Evolutionary conservation across 2,329 filamentous ascomycete genomes (phyloP), one percentile per base, ranked within the genome.

Genomic region (Verticillium dahliae): DNA sequence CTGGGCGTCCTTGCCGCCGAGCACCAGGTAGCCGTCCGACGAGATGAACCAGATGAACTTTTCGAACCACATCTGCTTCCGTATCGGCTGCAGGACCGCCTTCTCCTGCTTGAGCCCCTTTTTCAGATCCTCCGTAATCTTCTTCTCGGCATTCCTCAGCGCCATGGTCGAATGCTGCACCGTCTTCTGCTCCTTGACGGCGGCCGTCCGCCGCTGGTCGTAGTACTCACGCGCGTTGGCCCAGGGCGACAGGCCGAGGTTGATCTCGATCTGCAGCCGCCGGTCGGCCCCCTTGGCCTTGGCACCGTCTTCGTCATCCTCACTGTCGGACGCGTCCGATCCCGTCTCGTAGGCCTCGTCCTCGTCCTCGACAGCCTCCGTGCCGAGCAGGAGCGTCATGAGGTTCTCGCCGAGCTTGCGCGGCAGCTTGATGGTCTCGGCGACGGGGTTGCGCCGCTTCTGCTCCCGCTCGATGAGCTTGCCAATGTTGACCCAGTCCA

Each of bases 31-130:
- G 4, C 94, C 93, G 70, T 99, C 95, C 0, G 92, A 96, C 0
- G 93, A 97, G 67, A 98, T 85, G 76, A 99, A 99, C 83, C 92
- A 98, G 34, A 88, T 80, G 69, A 97, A 99, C 75, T 99, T 99
- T 70, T 99, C 95, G 67, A 97, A 99, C 95, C 95, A 99, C 69
- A 93, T 85, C 66, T 88, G 89, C 69, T 88, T 90, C 61, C 95
- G 85, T 9, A 97, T 89, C 0, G 90, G 92, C 56, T 93, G 87
- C 10, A 98, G 78, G 1, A 96, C 80, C 22, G 92, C 89, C 73
- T 97, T 97, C 75, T 98, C 95, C 71, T 95, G 90, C 76, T 97
- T 97, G 61, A 98, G 75, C 0, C 88, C 89, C 69, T 92, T 94
- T 76, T 91, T 96, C 27, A 98, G 80, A 71, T 97, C 92, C 13